phyloP scores from a whole-genome alignment of 2,329 filamentous ascomycete genomes.

The Trichoderma sp. region DNA sequence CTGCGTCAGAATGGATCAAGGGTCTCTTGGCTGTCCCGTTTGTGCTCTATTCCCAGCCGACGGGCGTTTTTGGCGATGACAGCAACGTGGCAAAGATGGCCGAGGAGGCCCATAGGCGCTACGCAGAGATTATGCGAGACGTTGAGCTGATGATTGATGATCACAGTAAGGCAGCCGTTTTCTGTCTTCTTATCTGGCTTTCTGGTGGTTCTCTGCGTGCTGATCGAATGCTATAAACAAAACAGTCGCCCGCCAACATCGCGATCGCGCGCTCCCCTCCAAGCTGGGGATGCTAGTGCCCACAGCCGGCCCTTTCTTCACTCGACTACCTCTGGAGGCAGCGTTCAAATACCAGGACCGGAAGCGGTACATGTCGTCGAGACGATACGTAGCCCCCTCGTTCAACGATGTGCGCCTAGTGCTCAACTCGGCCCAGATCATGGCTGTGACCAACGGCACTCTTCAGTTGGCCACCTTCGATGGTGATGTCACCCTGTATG shows the following conservation, averaged over 20 bases:
- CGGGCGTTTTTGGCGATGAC: constrained; percentile 75
- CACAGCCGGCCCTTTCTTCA: constrained; percentile 91
- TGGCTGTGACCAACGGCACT: constrained; percentile 79
- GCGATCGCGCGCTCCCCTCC: constrained; percentile 69
- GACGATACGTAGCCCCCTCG: constrained; percentile 90
- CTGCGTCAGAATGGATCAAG: constrained; percentile 84
- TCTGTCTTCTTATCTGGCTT: constrained; percentile 12
- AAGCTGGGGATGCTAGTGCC: constrained; percentile 93
- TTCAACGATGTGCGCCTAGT: constrained; percentile 96
- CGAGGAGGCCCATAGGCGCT: constrained; percentile 79
- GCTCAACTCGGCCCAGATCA: constrained; percentile 91
- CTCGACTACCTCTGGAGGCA: constrained; percentile 78
- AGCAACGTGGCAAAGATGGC: constrained; percentile 71
- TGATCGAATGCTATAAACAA: constrained; percentile 7
- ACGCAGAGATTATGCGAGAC: constrained; percentile 93
- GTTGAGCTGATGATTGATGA: constrained; percentile 90
- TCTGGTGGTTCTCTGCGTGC: not conserved
- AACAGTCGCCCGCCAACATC: constrained; percentile 70
- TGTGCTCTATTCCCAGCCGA: constrained; percentile 93
- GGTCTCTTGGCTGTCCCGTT: constrained; percentile 92
- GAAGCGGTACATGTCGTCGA: constrained; percentile 81
- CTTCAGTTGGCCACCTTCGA: constrained; percentile 93
- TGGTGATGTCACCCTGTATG: constrained; percentile 94
- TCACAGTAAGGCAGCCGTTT: constrained; percentile 63
- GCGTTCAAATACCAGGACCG: constrained; percentile 90